Evolutionary conservation across 331 rosid genomes (phyloP).

Genomic region (Malus hybrid): DNA sequence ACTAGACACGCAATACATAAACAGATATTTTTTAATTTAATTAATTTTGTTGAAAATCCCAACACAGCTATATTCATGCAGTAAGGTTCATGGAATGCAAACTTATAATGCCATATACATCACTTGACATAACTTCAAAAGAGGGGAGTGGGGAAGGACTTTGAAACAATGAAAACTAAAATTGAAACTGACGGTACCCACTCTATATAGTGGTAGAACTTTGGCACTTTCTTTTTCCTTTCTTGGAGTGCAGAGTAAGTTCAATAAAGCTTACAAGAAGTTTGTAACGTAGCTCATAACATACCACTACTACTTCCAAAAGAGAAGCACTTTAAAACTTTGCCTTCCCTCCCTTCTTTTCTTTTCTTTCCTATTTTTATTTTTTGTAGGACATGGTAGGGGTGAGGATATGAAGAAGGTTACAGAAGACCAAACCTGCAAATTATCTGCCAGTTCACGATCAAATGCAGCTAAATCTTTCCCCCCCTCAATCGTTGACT

Average conservation of each 20-base stretch:
- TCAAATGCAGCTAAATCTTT: slow-evolving; percentile 56
- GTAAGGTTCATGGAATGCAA: not conserved
- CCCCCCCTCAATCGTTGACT: slow-evolving; percentile 39
- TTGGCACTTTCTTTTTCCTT: not conserved
- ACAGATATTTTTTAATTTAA: not conserved
- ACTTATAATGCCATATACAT: not conserved
- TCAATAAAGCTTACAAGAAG: not conserved
- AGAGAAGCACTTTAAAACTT: not conserved
- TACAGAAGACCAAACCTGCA: slow-evolving; percentile 59
- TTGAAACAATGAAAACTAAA: not conserved
- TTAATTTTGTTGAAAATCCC: not conserved
- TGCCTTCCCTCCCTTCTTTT: not conserved
- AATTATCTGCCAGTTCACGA: slow-evolving; percentile 61
- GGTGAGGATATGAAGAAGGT: not conserved
- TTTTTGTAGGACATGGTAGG: not conserved
- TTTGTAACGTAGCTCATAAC: not conserved
- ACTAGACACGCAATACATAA: not conserved
- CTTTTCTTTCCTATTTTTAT: not conserved
- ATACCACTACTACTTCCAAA: not conserved
- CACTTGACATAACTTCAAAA: not conserved
- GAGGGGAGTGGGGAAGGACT: not conserved
- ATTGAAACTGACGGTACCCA: not conserved
- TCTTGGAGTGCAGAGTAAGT: not conserved
- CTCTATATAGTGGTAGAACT: not conserved
- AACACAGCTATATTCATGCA: not conserved